Evolutionary conservation across 768 basidiomycete species (phyloP), one percentile per base, ranked within the genome.

Genomic region (Tricholoma sp.): DNA sequence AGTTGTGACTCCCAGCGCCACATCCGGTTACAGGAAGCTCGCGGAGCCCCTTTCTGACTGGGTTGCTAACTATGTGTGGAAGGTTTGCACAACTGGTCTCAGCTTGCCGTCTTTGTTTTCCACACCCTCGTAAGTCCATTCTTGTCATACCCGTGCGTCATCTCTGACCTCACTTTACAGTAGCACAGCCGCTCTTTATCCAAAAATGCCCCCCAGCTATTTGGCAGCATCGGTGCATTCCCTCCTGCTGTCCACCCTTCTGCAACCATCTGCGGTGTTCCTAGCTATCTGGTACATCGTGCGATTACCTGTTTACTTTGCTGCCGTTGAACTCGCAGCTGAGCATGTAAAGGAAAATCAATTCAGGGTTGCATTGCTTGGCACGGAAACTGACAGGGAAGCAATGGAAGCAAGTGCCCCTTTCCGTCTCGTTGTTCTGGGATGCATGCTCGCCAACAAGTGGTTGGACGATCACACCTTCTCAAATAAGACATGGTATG

Each of bases 401-500:
- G 71, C 73, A 3, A 70, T 74, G 50, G 87, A 89, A 66, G 74
- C 77, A 5, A 79, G 77, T 58, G 84, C 83, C 1, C 83, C 86
- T 10, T 91, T 91, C 70, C 83, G 87, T 54, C 76, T 92, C 43
- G 76, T 91, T 57, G 80, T 92, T 21, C 76, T 92, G 21, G 90
- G 90, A 18, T 90, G 84, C 60, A 91, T 92, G 89, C 74, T 92
- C 32, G 88, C 89, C 18, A 91, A 91, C 70, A 92, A 92, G 72
- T 91, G 90, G 90, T 67, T 92, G 61, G 89, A 91, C 61, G 90
- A 92, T 63, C 90, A 92, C 65, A 91, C 90, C 0, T 92, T 91
- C 71, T 91, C 89, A 39, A 91, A 91, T 72, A 91, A 90, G 74
- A 92, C 90, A 54, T 92, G 90, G 90, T 90, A 68, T 58, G 84